These are phyloP conservation scores for Yamadazyma philogaea DNA, from an alignment of 805 yeast species.

Conservation along the genomic window DNA sequence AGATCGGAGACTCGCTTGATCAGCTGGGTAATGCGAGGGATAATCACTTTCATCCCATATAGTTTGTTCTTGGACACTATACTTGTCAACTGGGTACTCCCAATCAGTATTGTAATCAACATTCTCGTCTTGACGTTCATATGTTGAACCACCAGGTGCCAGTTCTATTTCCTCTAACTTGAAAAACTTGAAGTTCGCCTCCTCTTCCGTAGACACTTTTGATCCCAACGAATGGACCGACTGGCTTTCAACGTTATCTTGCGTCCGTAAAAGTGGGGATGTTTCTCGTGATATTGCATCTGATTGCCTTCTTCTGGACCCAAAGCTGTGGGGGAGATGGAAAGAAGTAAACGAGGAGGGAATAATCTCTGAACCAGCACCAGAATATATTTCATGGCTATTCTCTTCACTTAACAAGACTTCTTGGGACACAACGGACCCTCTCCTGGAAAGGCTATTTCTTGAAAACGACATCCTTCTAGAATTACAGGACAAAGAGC, in stretches of 20 bases:
- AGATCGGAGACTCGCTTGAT: slow-evolving; percentile 10
- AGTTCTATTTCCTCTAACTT: slow-evolving; percentile 76
- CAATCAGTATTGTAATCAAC: slow-evolving; percentile 75
- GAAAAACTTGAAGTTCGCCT: slow-evolving; percentile 69
- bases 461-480: slow-evolving; percentile 26
- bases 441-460: slow-evolving; percentile 23
- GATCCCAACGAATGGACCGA: slow-evolving; percentile 36
- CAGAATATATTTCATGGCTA: slow-evolving; percentile 69
- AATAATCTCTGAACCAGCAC: slow-evolving; percentile 71
- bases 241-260: slow-evolving; percentile 27
- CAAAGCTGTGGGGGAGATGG: slow-evolving; percentile 63
- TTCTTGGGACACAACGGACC: slow-evolving; percentile 33
- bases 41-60: slow-evolving; percentile 2
- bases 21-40: slow-evolving; percentile 2
- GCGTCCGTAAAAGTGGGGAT: slow-evolving; percentile 31
- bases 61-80: slow-evolving; percentile 5
- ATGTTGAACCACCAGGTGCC: slow-evolving; percentile 85
- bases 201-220: slow-evolving; percentile 34
- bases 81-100: slow-evolving; percentile 50
- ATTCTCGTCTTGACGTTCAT: slow-evolving; percentile 53
- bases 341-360: slow-evolving; percentile 78
- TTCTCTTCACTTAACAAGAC: slow-evolving; percentile 50
- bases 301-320: slow-evolving; percentile 14
- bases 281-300: slow-evolving; percentile 26
- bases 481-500: slow-evolving; percentile 12